phyloP scores from a whole-genome alignment of 2,329 filamentous ascomycete species.

The Colletotrichum paranaense region DNA sequence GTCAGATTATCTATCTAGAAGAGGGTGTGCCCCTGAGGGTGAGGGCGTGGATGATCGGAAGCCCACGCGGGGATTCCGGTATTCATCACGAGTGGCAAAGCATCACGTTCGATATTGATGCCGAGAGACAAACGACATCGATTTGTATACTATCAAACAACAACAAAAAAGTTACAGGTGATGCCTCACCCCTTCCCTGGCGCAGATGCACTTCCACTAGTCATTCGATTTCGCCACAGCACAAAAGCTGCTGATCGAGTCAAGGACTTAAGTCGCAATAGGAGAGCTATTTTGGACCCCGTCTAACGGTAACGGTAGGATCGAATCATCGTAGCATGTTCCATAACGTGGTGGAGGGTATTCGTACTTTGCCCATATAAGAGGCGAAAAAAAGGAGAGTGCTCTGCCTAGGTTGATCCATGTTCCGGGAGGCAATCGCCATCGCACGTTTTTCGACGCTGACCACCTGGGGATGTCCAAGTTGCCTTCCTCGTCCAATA shows the following conservation, averaged over 20 bases:
- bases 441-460: not conserved
- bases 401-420: not conserved
- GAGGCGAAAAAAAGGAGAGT: not conserved
- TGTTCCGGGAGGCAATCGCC: not conserved
- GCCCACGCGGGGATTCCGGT: not conserved
- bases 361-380: not conserved
- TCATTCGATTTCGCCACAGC: not conserved
- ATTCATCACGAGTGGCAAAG: not conserved
- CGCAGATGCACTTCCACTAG: not conserved
- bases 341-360: not conserved
- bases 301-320: not conserved
- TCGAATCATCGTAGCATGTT: too few species aligned
- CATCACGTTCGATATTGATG: not conserved
- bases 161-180: not conserved
- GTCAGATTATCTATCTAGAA: not conserved
- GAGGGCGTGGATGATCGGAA: not conserved
- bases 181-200: not conserved
- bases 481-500: not conserved
- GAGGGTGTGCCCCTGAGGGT: not conserved
- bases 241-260: not conserved
- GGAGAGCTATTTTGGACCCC: not conserved
- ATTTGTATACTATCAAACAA: not conserved
- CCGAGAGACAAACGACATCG: not conserved
- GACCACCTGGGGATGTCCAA: not conserved
- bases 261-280: not conserved